Base-by-base conservation (phyloP, 768 basidiomycete species). In the Xanthoconium stramineum region DNA sequence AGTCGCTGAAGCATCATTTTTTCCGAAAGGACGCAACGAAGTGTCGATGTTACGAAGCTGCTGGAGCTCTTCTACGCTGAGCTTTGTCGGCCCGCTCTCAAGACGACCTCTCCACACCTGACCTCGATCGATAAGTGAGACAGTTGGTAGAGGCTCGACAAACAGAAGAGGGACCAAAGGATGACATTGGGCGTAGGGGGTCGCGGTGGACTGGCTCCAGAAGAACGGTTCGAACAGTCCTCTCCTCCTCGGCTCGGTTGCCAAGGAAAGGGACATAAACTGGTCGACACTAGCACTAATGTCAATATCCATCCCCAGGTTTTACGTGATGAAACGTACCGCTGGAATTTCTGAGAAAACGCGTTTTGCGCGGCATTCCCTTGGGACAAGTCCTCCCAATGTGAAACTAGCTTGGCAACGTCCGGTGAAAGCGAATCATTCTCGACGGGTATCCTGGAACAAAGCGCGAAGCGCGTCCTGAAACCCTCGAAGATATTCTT, bases 151-250 rank as follows among this genome's bases (percentile, higher is more conserved):
- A 1, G 86, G 80, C 55, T 93, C 89, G 1, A 86, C 82, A 70
- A 94, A 92, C 14, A 91, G 74, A 17, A 93, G 76, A 2, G 91
- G 88, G 35, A 81, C 74, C 42, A 86, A 73, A 1, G 80, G 78
- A 35, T 82, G 74, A 44, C 75, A 76, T 3, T 76, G 73, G 11
- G 69, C 61, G 20, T 72, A 69, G 0, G 76, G 65, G 38, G 75
- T 68, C 3, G 74, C 68, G 28, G 68, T 63, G 13, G 75, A 58
- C 43, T 80, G 78, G 6, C 77, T 74, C 89, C 89, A 92, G 71
- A 86, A 90, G 61, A 85, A 82, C 0, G 89, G 88, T 59, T 90
- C 88, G 53, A 89, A 91, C 2, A 86, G 71, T 9, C 88, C 87
- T 66, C 80, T 84, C n/a, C 84, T 77, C 20, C 85, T 80, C 8